Percentiles rank a stretch among this genome's conserved stretches.
Conservation (phyloP, 2,329 filamentous ascomycete genomes). For the Lasiodiplodia theobromae region DNA sequence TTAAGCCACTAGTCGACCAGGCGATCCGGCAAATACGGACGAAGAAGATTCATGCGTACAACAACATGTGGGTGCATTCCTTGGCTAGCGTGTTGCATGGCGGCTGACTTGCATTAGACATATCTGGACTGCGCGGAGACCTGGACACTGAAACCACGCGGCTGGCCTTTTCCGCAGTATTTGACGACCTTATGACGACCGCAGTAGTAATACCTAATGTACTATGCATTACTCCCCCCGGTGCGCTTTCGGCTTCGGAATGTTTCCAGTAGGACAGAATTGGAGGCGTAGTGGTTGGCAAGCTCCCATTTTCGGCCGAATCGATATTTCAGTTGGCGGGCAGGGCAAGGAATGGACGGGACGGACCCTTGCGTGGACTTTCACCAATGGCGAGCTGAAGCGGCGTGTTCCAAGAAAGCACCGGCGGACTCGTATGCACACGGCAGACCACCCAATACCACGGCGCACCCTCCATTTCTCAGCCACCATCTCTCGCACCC, state of each 20-base stretch:
- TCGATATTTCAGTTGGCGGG: slow-evolving; percentile 26
- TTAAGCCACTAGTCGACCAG: slow-evolving; percentile 66
- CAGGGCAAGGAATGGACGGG: slow-evolving; percentile 21
- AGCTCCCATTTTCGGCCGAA: slow-evolving; percentile 28
- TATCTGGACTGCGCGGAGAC: slow-evolving; percentile 56
- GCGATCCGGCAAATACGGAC: slow-evolving; percentile 74
- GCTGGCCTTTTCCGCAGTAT: background rate
- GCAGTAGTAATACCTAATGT: slow-evolving; percentile 32
- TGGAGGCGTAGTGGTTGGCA: slow-evolving; percentile 25
- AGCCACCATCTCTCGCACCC: slow-evolving; percentile 20
- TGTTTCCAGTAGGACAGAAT: slow-evolving; percentile 27
- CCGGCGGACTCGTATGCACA: slow-evolving; percentile 21
- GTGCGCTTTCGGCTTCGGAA: slow-evolving; percentile 30
- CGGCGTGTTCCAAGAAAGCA: slow-evolving; percentile 24
- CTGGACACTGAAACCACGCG: slow-evolving; percentile 45
- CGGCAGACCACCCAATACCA: slow-evolving; percentile 25
- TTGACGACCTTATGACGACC: slow-evolving; percentile 30
- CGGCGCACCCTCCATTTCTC: slow-evolving; percentile 27
- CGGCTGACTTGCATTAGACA: slow-evolving; percentile 43
- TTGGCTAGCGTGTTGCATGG: slow-evolving; percentile 27
- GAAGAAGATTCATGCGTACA: slow-evolving; percentile 74
- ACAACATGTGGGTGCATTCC: slow-evolving; percentile 71
- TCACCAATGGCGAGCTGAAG: slow-evolving; percentile 26
- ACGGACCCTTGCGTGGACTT: slow-evolving; percentile 26
- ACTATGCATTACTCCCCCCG: slow-evolving; percentile 29